Evolutionary conservation across 495 filamentous ascomycete species (phyloP).

Genomic region (Penicillium simplicissimum): DNA sequence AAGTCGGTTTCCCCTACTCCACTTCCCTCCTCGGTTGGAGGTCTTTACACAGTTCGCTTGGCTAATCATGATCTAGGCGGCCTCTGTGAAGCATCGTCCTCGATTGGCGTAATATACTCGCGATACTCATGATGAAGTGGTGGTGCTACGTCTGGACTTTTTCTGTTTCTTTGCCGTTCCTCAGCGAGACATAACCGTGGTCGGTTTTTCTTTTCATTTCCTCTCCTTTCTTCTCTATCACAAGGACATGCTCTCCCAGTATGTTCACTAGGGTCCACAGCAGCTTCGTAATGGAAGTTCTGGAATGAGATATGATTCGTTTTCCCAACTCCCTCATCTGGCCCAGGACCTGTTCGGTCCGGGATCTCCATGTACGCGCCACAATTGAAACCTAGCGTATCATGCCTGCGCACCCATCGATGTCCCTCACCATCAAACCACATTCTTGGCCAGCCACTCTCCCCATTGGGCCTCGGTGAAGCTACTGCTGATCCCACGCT

Average conservation of each 20-base stretch:
- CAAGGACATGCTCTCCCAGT: slow-evolving; percentile 24
- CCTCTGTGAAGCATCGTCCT: slow-evolving; percentile 79
- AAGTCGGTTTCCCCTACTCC: slow-evolving; percentile 63
- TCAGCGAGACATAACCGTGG: slow-evolving; percentile 8
- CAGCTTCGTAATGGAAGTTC: slow-evolving; percentile 33
- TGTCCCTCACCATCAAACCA: slow-evolving; percentile 48
- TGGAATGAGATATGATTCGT: slow-evolving; percentile 40
- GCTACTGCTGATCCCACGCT: slow-evolving; percentile 70
- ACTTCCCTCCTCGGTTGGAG: neutral
- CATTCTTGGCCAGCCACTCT: slow-evolving; percentile 79
- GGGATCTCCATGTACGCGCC: slow-evolving; percentile 9
- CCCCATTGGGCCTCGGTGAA: slow-evolving; percentile 81
- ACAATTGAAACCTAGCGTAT: slow-evolving; percentile 7
- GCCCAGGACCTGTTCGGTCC: slow-evolving; percentile 14
- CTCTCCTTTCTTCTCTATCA: slow-evolving; percentile 14
- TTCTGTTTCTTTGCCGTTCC: neutral
- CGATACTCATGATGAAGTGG: slow-evolving; percentile 15
- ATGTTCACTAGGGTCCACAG: slow-evolving; percentile 30
- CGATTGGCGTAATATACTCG: slow-evolving; percentile 50
- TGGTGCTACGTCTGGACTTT: slow-evolving; percentile 15
- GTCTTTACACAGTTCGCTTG: neutral
- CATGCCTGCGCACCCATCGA: slow-evolving; percentile 3
- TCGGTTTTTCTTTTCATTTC: slow-evolving; percentile 11
- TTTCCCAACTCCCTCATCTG: slow-evolving; percentile 20
- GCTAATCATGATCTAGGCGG: slow-evolving; percentile 54